A percentile compares a stretch with the other conserved stretches of the same genome.
Evolutionary conservation across 1,284 basidiomycete species (phyloP).

Genomic region (Cutaneotrichosporon mucoides): DNA sequence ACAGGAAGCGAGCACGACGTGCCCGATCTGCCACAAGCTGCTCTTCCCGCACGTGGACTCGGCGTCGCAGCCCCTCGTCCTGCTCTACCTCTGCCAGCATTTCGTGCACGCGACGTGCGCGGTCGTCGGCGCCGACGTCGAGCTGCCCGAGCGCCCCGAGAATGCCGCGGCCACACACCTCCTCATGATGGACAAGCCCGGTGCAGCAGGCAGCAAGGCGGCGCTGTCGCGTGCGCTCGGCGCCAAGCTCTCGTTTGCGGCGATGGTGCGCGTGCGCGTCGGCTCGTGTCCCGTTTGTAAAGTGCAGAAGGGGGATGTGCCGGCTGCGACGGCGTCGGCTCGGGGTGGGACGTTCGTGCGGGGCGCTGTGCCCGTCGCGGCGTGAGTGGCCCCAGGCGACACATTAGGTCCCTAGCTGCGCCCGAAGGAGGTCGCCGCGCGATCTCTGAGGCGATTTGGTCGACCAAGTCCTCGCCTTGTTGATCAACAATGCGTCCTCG

Average conservation of each 20-base stretch:
- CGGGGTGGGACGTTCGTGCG: no score
- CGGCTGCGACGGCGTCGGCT: neutral
- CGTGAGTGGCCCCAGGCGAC: no score
- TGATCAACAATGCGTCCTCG: no score
- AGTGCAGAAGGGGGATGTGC: conserved; percentile 11
- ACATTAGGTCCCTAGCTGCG: no score
- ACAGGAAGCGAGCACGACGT: conserved; percentile 57
- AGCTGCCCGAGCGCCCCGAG: conserved; percentile 41
- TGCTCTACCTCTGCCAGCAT: conserved; percentile 84
- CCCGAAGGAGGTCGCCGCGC: no score
- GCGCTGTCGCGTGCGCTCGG: conserved; percentile 44
- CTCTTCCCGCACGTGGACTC: conserved; percentile 56
- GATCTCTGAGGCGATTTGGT: no score
- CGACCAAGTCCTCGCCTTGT: no score
- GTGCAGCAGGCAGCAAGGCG: conserved; percentile 50
- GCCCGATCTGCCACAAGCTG: conserved; percentile 62
- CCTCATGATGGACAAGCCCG: conserved; percentile 60
- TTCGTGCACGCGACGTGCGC: conserved; percentile 71
- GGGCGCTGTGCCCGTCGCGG: no score
- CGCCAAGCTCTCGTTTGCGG: conserved; percentile 54
- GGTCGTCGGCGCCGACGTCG: conserved; percentile 33
- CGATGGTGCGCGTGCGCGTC: conserved; percentile 63
- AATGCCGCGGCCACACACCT: conserved; percentile 50
- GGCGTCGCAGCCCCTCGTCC: conserved; percentile 9
- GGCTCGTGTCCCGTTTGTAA: conserved; percentile 71